Base-by-base conservation (phyloP, 2,329 filamentous ascomycete species). In the Colletotrichum sp. region DNA sequence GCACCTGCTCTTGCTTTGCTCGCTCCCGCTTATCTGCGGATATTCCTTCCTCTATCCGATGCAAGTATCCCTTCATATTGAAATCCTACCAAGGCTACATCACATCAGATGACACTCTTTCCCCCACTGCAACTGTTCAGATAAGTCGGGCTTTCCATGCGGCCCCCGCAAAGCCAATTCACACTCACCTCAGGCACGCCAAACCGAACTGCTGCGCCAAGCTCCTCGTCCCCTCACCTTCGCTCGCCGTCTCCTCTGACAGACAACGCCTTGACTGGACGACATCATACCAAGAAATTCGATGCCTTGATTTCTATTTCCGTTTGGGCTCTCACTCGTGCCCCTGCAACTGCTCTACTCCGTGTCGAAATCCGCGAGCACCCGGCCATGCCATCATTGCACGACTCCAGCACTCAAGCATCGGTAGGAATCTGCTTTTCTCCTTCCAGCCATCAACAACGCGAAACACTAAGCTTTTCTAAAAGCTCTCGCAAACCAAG, bases 231-330 rank as follows among this genome's bases (percentile, higher is more conserved):
- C 63, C 69, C 63, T 63, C 66, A 58, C n/a, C 36, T 48, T 59
- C 28, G 13, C 30, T 52, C 16, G 43, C 26, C 56, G 55, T 30
- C 38, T 56, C 69, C 55, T 56, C 69, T 71, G 61, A 55, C 36
- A 12, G 38, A 63, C 56, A 28, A 24, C 26, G 30, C 38, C n/a
- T 36, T 7, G 38, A 63, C 13, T 64, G 63, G 26, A 56, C 69
- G 38, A 75, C 73, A 75, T 75, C 73, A 75, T 75, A 69, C 73
- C 73, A 75, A 73, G 69, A 34, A 43, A 18, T 38, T 26, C 21
- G 21, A 64, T 73, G 69, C 56, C 73, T 32, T 75, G 62, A 28
- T 73, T 73, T 63, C 69, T 52, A 48, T 28, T 24, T 24, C 32
- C 14, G 16, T 26, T 13, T 24, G n/a, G 24, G 56, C 34, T 66